These are phyloP conservation scores for Bryoerythrophyllum caledonicum DNA, from an alignment of 225 moss, liverwort and hornwort genomes.

Conservation along the genomic window DNA sequence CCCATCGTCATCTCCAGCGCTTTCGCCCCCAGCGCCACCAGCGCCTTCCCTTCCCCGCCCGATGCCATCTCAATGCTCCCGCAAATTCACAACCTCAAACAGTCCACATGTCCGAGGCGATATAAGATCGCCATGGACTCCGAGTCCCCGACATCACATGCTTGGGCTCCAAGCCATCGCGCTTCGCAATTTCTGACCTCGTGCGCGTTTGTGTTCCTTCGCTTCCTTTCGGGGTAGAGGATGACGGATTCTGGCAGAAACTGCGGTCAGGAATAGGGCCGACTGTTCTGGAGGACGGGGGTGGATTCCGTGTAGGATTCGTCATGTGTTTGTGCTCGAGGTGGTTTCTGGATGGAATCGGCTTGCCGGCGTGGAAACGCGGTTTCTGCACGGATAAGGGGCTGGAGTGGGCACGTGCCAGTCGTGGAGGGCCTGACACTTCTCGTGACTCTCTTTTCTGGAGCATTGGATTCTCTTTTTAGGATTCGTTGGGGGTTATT, in stretches of 20 bases:
- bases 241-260: neutral
- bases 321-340: neutral
- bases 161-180: conserved; percentile 21
- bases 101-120: neutral
- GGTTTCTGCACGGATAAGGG: neutral
- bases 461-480: too few species aligned
- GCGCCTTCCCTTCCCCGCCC: conserved; percentile 34
- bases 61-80: conserved; percentile 35
- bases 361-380: neutral
- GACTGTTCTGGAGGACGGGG: neutral
- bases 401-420: neutral
- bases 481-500: too few species aligned
- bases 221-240: neutral
- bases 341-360: neutral
- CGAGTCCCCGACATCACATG: neutral
- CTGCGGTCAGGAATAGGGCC: neutral
- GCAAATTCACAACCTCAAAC: neutral
- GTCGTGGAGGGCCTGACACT: neutral
- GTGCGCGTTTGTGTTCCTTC: neutral
- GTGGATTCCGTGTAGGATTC: neutral
- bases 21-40: conserved; percentile 43
- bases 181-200: neutral
- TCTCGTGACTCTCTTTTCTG: neutral
- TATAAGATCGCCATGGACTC: neutral
- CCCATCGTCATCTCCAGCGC: conserved; percentile 21